Conservation (phyloP, 805 yeast species). For the Starmera pachycereana region DNA sequence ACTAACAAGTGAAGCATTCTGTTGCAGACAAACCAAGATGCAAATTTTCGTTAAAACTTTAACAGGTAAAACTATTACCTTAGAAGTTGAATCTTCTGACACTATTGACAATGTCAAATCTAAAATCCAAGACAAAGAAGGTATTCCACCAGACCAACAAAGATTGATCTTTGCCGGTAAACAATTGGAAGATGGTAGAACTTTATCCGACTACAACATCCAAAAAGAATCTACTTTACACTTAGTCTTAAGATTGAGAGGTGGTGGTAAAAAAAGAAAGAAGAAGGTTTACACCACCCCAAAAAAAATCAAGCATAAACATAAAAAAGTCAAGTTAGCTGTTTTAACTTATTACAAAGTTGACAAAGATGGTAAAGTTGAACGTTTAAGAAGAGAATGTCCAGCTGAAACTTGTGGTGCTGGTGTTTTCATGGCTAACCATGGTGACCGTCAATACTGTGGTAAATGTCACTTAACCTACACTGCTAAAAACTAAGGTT, state of each 20-base stretch:
- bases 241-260: conserved; percentile 95
- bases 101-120: conserved; percentile 95
- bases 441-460: conserved; percentile 98
- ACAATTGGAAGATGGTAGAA: conserved; percentile 95
- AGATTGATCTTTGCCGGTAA: conserved; percentile 96
- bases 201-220: conserved; percentile 94
- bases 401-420: conserved; percentile 90
- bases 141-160: conserved; percentile 97
- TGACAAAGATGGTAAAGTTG: conserved; percentile 96
- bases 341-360: conserved; percentile 99
- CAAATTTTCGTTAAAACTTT: conserved; percentile 99
- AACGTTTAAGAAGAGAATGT: conserved; percentile 98
- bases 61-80: conserved; percentile 98
- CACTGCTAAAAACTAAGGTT: conserved; percentile 35
- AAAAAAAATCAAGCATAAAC: conserved; percentile 99
- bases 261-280: conserved; percentile 99
- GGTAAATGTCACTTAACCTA: conserved; percentile 98
- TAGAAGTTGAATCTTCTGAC: conserved; percentile 96
- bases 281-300: conserved; percentile 99
- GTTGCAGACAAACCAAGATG: conserved; percentile 54
- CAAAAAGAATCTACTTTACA: conserved; percentile 96
- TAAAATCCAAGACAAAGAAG: conserved; percentile 95
- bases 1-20: conserved; percentile 2
- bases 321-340: conserved; percentile 98
- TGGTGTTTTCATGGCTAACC: conserved; percentile 99